Conservation (phyloP, 441 rosid genomes). For the Pelargonium cotyledonis region DNA sequence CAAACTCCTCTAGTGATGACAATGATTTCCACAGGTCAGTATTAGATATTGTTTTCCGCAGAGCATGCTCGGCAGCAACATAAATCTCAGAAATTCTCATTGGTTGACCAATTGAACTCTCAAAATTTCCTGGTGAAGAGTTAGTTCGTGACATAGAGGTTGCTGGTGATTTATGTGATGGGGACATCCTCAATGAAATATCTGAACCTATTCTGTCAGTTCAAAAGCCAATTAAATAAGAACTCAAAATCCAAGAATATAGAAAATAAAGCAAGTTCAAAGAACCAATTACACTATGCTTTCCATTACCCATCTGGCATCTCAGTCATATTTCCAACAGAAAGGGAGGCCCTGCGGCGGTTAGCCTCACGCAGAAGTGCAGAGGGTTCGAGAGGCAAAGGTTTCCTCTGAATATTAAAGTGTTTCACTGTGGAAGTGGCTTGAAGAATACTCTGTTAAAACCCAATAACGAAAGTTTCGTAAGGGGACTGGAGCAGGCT, state of each 20-base stretch:
- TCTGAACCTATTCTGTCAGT: slow-evolving; percentile 78
- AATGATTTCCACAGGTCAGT: slow-evolving; percentile 57
- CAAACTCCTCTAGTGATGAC: slow-evolving; percentile 75
- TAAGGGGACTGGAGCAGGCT: too few relatives aligned
- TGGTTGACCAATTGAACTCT: slow-evolving; percentile 79
- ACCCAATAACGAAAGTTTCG: too few relatives aligned
- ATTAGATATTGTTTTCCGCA: slow-evolving; percentile 67
- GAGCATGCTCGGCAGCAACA: slow-evolving; percentile 92
- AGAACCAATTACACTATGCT: neutral
- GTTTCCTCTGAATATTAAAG: slow-evolving; percentile 83
- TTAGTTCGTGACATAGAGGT: slow-evolving; percentile 61
- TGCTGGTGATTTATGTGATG: slow-evolving; percentile 37
- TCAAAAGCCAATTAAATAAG: slow-evolving; percentile 30
- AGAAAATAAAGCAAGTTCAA: slow-evolving; percentile 1
- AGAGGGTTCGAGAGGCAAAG: slow-evolving; percentile 95
- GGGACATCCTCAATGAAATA: slow-evolving; percentile 44
- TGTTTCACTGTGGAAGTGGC: slow-evolving; percentile 61
- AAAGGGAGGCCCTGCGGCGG: slow-evolving; percentile 91
- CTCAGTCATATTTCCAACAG: slow-evolving; percentile 89
- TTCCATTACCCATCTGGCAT: slow-evolving; percentile 68
- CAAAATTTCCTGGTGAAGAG: slow-evolving; percentile 84
- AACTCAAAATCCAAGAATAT: slow-evolving; percentile 8
- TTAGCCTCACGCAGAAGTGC: slow-evolving; percentile 94
- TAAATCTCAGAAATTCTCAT: slow-evolving; percentile 97
- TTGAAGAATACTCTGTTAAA: slow-evolving; percentile 69